phyloP scores from a whole-genome alignment of 2,329 filamentous ascomycete genomes.

The Monilinia vaccinii-corymbosi region DNA sequence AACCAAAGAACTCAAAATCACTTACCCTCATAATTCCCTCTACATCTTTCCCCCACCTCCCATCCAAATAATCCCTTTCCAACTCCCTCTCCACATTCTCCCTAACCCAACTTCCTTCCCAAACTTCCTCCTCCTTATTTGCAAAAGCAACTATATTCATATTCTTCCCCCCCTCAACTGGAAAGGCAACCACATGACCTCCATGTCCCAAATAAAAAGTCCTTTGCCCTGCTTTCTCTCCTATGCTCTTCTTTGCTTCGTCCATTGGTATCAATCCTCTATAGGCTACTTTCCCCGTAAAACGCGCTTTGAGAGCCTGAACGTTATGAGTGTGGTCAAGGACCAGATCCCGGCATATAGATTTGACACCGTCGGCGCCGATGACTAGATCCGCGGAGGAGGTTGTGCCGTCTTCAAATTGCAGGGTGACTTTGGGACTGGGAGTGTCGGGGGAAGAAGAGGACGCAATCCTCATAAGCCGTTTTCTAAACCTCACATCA shows the following conservation, averaged over 20 bases:
- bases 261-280: slow-evolving; percentile 51
- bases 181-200: slow-evolving; percentile 35
- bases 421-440: not conserved
- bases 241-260: not conserved
- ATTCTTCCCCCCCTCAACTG: slow-evolving; percentile 40
- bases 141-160: slow-evolving; percentile 42
- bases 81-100: not conserved
- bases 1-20: not conserved
- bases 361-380: not conserved
- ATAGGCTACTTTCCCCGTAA: slow-evolving; percentile 36
- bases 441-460: not conserved
- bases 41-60: not conserved
- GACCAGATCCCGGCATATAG: not conserved
- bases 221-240: not conserved
- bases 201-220: slow-evolving; percentile 44
- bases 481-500: not conserved
- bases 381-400: not conserved
- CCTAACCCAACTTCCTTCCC: slow-evolving; percentile 21
- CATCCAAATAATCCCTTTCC: not conserved
- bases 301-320: not conserved
- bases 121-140: slow-evolving; percentile 27
- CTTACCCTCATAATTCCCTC: not conserved
- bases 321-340: not conserved
- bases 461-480: not conserved
- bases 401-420: not conserved